These are phyloP conservation scores for Zygosaccharomyces sapae DNA, from an alignment of 1,139 yeast species.

Conservation along the genomic window DNA sequence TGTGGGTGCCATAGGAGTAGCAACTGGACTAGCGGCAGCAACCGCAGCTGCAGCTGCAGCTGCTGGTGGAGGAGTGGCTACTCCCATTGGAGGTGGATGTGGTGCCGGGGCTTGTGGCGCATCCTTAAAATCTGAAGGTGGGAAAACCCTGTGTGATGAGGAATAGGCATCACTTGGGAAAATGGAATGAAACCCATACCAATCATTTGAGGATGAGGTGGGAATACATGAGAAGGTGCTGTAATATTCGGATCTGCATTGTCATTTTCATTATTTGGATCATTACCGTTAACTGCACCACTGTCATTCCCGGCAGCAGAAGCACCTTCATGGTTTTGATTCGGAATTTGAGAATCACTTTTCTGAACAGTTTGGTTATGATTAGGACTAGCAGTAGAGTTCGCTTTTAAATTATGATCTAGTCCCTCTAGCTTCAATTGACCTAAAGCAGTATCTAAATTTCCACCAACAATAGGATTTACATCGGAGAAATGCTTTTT, in stretches of 20 bases:
- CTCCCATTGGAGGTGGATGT: conserved; percentile 18
- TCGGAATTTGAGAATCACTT: background rate
- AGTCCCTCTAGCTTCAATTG: conserved; percentile 33
- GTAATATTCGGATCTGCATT: conserved; percentile 7
- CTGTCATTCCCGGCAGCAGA: background rate
- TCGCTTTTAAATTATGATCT: conserved; percentile 9
- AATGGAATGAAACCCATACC: conserved; percentile 33
- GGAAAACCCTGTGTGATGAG: conserved; percentile 32
- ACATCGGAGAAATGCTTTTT: conserved; percentile 11
- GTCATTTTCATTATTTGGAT: background rate
- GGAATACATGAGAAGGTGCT: conserved; percentile 23
- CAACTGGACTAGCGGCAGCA: conserved; percentile 2
- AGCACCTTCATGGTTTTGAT: background rate
- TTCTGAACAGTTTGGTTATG: background rate
- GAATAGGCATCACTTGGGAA: conserved; percentile 36
- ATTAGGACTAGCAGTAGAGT: background rate
- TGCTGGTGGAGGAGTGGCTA: conserved; percentile 1
- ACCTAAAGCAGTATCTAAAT: conserved; percentile 33
- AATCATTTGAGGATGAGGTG: conserved; percentile 30
- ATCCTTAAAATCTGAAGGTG: conserved; percentile 27
- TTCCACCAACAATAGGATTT: conserved; percentile 24
- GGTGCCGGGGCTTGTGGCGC: conserved; percentile 18
- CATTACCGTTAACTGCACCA: background rate
- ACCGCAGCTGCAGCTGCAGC: conserved; percentile 1
- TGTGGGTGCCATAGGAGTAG: conserved; percentile 1